Base-by-base conservation (phyloP, 441 rosid genomes). In the Gossypium trilobum region DNA sequence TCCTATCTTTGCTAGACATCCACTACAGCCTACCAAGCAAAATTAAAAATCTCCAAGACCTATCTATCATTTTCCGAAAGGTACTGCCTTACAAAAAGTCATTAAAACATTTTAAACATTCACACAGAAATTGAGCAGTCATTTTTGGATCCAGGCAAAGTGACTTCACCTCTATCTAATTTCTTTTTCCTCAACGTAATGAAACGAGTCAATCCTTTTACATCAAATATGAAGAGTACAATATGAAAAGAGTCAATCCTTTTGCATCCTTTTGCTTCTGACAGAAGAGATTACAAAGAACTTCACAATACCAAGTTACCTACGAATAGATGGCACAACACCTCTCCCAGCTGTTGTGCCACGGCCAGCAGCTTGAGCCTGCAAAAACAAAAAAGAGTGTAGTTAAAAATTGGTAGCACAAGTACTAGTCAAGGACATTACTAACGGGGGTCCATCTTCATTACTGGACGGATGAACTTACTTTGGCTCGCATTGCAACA, bases 401-500 rank as follows among this genome's bases (percentile, higher is more conserved):
- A 33, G 36, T 71, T 56, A 62, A 29, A 50, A 66, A 55, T 58
- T 61, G 50, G 64, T 60, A 7, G 62, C 36, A 8, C 57, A 27
- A n/a, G 27, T 5, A 75, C 19, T 31, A 55, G 71, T 11, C 66
- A 29, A 59, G 16, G 46, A 51, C 27, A 68, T 4, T 39, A 59
- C 16, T 13, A 4, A 73, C 20, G 20, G 20, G 23, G 3, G 8
- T 19, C 19, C 17, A 8, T 46, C 46, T 9, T 51, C 2, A 29
- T 68, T 31, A 10, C 19, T 29, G 46, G 48, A 52, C 19, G 2
- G 8, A 9, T 67, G 22, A 42, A 77, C 93, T 87, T 85, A 95
- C 99, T 79, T 90, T 95, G 27, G 97, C 98, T 48, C 97, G 87
- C 98, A 95, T 90, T 11, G 98, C 95, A 70, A 85, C 97, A 79